Conservation (phyloP, 2,329 filamentous ascomycete species). For the Sporothrix phasma region DNA sequence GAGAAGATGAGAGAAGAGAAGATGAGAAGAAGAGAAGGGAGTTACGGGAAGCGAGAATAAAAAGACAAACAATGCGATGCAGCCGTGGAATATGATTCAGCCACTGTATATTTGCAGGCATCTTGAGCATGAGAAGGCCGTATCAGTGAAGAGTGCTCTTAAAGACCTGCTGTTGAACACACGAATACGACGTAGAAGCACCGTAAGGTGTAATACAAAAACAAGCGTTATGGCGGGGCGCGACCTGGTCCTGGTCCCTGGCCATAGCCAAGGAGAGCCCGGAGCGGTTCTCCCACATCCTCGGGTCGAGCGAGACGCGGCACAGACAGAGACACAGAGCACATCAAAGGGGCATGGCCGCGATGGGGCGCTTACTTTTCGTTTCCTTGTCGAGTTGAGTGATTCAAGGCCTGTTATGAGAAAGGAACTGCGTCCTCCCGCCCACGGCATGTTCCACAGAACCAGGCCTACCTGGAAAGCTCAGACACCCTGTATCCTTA, state of each 20-base stretch:
- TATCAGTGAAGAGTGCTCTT: too few relatives aligned
- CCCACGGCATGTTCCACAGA: background rate
- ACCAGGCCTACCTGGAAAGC: background rate
- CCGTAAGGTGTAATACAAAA: too few relatives aligned
- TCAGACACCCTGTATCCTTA: background rate
- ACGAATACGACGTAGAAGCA: too few relatives aligned
- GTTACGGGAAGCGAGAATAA: background rate
- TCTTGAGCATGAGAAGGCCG: too few relatives aligned
- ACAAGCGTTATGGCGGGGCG: background rate
- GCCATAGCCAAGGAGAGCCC: background rate
- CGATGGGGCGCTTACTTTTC: background rate
- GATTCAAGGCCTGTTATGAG: background rate
- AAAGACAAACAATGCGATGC: background rate
- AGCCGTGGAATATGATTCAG: background rate
- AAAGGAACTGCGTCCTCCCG: background rate
- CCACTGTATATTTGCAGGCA: background rate
- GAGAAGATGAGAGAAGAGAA: background rate
- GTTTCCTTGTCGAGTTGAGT: background rate
- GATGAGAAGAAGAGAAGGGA: background rate
- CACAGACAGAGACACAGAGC: background rate
- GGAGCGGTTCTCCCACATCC: background rate
- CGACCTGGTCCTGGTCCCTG: background rate
- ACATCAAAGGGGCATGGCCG: background rate
- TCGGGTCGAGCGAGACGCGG: background rate
- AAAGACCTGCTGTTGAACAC: too few relatives aligned